Percentiles rank a stretch among this genome's conserved stretches.
Conservation (phyloP, 345 rosid genomes). For the Balakata baccata region DNA sequence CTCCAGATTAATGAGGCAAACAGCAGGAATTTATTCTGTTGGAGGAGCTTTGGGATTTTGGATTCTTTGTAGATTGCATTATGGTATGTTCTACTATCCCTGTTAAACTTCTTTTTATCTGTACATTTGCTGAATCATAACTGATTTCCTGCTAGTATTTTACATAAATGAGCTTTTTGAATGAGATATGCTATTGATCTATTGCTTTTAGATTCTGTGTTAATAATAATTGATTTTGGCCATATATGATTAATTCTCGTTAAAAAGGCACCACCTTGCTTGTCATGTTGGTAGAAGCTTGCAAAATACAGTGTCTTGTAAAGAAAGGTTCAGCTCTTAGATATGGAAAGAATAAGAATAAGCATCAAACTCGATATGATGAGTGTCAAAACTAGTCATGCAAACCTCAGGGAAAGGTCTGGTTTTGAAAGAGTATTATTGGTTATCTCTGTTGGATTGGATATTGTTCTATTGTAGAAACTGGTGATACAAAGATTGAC, state of each 20-base stretch:
- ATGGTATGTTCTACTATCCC: slow-evolving; percentile 42
- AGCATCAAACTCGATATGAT: not conserved
- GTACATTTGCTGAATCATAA: not conserved
- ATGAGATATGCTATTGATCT: not conserved
- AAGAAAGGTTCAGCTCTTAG: not conserved
- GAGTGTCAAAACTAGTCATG: not conserved
- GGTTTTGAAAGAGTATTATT: not conserved
- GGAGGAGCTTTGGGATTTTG: slow-evolving; percentile 86
- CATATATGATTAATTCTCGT: not conserved
- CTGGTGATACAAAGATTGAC: not conserved
- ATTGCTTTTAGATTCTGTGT: not conserved
- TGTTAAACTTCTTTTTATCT: not conserved
- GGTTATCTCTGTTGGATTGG: not conserved
- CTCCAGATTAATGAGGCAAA: slow-evolving; percentile 70
- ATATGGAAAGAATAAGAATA: not conserved
- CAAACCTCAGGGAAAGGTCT: not conserved
- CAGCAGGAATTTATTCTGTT: slow-evolving; percentile 63
- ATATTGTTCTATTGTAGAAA: slow-evolving; percentile 6
- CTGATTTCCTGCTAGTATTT: not conserved
- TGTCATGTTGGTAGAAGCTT: not conserved
- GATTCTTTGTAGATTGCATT: slow-evolving; percentile 78
- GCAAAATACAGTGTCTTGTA: not conserved
- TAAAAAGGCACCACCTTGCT: not conserved
- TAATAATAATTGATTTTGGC: not conserved
- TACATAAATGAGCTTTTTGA: not conserved